A percentile compares a stretch with the other conserved stretches of the same genome.
phyloP scores from a whole-genome alignment of 768 basidiomycete species.

The Myochromella boudieri region DNA sequence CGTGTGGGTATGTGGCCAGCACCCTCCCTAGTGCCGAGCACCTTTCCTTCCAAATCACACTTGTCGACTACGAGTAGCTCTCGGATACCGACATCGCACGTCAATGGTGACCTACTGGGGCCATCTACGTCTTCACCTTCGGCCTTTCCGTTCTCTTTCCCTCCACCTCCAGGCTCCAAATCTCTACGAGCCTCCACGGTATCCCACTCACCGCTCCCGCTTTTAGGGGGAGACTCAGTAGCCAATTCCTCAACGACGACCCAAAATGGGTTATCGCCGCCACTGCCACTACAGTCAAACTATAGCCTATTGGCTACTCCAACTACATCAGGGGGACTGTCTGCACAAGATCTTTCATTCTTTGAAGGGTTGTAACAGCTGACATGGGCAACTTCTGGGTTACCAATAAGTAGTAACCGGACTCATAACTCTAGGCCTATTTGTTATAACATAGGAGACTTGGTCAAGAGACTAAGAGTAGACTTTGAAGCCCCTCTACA shows the following conservation, averaged over 20 bases:
- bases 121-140: slow-evolving; percentile 14
- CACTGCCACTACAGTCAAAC: slow-evolving; percentile 3
- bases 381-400: too few species aligned
- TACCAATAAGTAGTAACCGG: too few species aligned
- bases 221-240: not conserved
- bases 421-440: too few species aligned
- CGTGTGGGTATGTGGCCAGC: slow-evolving; percentile 46
- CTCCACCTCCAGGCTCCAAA: slow-evolving; percentile 14
- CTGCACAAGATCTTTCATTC: slow-evolving; percentile 84
- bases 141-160: slow-evolving; percentile 12
- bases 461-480: too few species aligned
- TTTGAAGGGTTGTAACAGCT: slow-evolving; percentile 68
- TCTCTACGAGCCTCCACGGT: slow-evolving; percentile 6
- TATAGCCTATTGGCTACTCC: slow-evolving; percentile 21
- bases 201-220: slow-evolving; percentile 2
- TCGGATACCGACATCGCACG: slow-evolving; percentile 30
- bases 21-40: slow-evolving; percentile 24
- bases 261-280: not conserved
- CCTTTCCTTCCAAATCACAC: too few species aligned
- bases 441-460: too few species aligned
- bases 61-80: slow-evolving; percentile 19
- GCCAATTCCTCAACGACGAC: slow-evolving; percentile 10
- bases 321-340: slow-evolving; percentile 50
- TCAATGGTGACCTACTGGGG: slow-evolving; percentile 23
- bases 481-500: too few species aligned